Percentiles rank a stretch among this genome's conserved stretches.
Conservation (phyloP, 495 filamentous ascomycete species). For the Diplogelasinospora grovesii region DNA sequence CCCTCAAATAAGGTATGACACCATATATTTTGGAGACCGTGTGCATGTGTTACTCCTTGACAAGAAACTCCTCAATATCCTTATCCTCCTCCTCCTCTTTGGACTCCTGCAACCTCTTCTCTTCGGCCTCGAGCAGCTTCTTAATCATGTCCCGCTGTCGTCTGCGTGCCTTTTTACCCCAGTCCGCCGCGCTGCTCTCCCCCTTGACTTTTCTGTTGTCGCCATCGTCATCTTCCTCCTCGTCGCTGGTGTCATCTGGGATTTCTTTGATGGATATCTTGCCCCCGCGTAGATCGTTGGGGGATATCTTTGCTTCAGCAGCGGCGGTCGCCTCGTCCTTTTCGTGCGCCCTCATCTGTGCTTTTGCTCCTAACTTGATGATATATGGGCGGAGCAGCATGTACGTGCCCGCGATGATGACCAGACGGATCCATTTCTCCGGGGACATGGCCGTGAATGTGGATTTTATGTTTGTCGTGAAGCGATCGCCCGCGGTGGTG, state of each 20-base stretch:
- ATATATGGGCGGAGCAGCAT: conserved; percentile 61
- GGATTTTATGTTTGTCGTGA: conserved; percentile 48
- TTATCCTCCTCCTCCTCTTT: conserved; percentile 55
- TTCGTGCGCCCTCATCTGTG: conserved; percentile 42
- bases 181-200: conserved; percentile 42
- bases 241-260: conserved; percentile 50
- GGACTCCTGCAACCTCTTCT: conserved; percentile 34
- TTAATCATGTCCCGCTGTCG: conserved; percentile 56
- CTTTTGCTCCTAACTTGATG: conserved; percentile 38
- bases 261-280: no score
- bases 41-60: no score
- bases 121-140: conserved; percentile 47
- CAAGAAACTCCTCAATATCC: conserved; percentile 67
- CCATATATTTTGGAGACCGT: no score
- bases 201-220: not conserved
- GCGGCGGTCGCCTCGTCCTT: conserved; percentile 29
- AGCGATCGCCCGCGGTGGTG: conserved; percentile 29
- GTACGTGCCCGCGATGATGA: conserved; percentile 56
- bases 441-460: conserved; percentile 49
- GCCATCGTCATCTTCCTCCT: conserved; percentile 38
- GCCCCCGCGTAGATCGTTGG: conserved; percentile 47
- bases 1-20: no score
- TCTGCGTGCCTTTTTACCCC: conserved; percentile 55
- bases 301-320: conserved; percentile 27
- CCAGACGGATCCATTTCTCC: conserved; percentile 54